These are phyloP conservation scores for Coffea canephora DNA, from an alignment of 257 asterid genomes.

Conservation along the genomic window DNA sequence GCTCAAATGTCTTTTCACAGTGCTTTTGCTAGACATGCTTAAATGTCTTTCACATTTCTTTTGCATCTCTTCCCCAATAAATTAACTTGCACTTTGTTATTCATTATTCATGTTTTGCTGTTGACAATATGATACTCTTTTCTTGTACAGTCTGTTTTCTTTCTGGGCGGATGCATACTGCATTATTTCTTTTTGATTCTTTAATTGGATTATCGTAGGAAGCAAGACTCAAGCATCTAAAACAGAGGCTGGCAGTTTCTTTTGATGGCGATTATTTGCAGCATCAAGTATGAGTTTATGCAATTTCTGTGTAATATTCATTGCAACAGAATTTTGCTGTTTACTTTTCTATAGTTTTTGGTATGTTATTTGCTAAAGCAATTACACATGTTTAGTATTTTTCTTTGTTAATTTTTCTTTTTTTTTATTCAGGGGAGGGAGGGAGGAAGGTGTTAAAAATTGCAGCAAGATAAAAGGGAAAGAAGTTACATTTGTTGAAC, in stretches of 20 bases:
- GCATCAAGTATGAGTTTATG: conserved; percentile 70
- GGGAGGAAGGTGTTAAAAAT: too few species aligned
- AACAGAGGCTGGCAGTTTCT: conserved; percentile 72
- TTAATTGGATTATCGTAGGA: conserved; percentile 50
- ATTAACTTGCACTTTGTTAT: background rate
- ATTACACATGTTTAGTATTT: too few species aligned
- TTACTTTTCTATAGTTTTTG: too few species aligned
- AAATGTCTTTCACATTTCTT: too few species aligned
- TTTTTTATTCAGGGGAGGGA: background rate
- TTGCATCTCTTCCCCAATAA: too few species aligned
- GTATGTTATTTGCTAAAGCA: too few species aligned
- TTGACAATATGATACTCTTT: background rate
- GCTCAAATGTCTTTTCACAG: too few species aligned
- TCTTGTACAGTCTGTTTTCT: background rate
- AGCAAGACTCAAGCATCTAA: conserved; percentile 74
- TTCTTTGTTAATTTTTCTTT: background rate
- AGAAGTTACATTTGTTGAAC: background rate
- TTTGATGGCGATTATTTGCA: conserved; percentile 71
- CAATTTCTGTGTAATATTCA: background rate
- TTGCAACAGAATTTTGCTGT: background rate
- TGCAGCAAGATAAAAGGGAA: background rate
- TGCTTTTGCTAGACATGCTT: too few species aligned
- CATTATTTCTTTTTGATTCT: background rate
- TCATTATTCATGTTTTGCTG: background rate
- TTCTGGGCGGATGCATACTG: conserved; percentile 4